Conservation (phyloP, 306 rosid species). For the Glycine tomentella region DNA sequence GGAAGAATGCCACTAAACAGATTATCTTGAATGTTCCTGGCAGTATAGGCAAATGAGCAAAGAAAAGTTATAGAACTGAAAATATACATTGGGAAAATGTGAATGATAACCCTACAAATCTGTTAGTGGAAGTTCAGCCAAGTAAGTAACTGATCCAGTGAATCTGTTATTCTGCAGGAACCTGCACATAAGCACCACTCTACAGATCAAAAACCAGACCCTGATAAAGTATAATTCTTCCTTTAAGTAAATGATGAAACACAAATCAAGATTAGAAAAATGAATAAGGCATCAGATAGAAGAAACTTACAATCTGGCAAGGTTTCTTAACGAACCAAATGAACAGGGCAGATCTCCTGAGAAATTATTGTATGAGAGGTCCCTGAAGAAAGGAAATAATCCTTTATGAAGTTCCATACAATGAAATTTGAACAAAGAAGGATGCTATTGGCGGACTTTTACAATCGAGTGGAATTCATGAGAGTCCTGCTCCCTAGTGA, state of each 20-base stretch:
- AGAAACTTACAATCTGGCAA: slow-evolving; percentile 64
- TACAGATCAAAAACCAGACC: slow-evolving; percentile 29
- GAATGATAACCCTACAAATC: slow-evolving; percentile 68
- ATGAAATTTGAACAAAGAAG: slow-evolving; percentile 14
- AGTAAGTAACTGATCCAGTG: slow-evolving; percentile 79
- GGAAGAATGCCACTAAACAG: slow-evolving; percentile 85
- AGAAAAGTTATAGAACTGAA: slow-evolving; percentile 2
- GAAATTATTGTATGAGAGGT: slow-evolving; percentile 73
- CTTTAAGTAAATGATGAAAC: slow-evolving; percentile 6
- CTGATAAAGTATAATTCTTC: background rate
- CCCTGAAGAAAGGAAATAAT: slow-evolving; percentile 59
- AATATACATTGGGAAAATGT: slow-evolving; percentile 1
- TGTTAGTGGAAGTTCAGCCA: slow-evolving; percentile 74
- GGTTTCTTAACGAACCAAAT: slow-evolving; percentile 73
- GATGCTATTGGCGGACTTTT: too few species aligned
- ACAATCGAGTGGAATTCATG: too few species aligned
- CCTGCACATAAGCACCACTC: slow-evolving; percentile 54
- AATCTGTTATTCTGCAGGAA: slow-evolving; percentile 75
- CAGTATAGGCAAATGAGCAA: slow-evolving; percentile 35
- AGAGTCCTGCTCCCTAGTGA: too few species aligned
- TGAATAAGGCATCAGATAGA: background rate
- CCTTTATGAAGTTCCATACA: slow-evolving; percentile 27
- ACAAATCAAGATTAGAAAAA: slow-evolving; percentile 24
- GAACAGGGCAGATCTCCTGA: slow-evolving; percentile 82
- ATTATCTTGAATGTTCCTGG: slow-evolving; percentile 77